Conservation (phyloP, 306 rosid species). For the Rubus parviflorus region DNA sequence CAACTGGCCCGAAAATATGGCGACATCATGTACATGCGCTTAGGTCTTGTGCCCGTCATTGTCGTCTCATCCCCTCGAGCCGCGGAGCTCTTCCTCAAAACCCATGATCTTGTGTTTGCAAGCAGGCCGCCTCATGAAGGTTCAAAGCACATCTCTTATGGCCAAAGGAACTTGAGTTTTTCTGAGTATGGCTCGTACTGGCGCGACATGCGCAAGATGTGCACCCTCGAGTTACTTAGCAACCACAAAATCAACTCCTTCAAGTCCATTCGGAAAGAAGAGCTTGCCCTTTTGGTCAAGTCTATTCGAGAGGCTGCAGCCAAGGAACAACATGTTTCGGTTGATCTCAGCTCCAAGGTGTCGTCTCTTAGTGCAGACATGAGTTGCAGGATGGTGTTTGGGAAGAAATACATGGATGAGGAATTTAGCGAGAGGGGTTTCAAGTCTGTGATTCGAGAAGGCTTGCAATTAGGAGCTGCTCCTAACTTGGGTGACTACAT, state of each 20-base stretch:
- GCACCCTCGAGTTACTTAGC: conserved; percentile 29
- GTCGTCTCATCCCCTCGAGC: conserved; percentile 38
- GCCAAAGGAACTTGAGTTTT: conserved; percentile 17
- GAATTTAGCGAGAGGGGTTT: conserved; percentile 32
- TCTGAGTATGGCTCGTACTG: conserved; percentile 30
- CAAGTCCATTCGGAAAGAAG: conserved; percentile 24
- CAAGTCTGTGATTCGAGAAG: conserved; percentile 18
- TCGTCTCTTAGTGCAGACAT: conserved; percentile 9
- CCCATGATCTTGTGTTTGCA: conserved; percentile 43
- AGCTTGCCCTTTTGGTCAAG: conserved; percentile 11
- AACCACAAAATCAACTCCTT: conserved; percentile 32
- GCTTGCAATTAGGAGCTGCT: background rate
- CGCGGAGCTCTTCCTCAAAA: conserved; percentile 57
- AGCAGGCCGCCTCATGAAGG: conserved; percentile 24
- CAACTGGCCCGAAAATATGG: conserved; percentile 24
- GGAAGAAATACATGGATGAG: conserved; percentile 31
- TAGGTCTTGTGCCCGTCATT: conserved; percentile 23
- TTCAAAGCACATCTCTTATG: conserved; percentile 20
- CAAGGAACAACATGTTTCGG: background rate
- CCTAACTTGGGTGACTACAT: conserved; percentile 30
- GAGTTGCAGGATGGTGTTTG: conserved; percentile 32
- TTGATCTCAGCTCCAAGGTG: conserved; percentile 31
- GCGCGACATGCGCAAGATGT: conserved; percentile 37
- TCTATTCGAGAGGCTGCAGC: conserved; percentile 4
- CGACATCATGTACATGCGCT: conserved; percentile 28